Evolutionary conservation across 129 eudicot species (phyloP), one percentile per base, ranked within the genome.

Genomic region (Kitagawia praeruptora): DNA sequence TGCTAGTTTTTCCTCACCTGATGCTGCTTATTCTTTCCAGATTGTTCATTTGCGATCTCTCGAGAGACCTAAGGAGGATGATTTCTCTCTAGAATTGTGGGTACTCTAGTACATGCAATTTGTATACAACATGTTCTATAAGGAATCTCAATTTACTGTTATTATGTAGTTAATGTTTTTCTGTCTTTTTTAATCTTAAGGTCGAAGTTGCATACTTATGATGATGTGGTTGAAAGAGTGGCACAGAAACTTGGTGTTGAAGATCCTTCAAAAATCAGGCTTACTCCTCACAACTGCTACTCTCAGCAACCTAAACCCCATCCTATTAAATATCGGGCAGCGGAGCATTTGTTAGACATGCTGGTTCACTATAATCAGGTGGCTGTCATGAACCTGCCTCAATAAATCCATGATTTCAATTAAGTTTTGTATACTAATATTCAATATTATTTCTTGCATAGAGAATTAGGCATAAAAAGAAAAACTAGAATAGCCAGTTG

Each of bases 11-110:
- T 44, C 38, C 77, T 44, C 74, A 83, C 74, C 38, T 76, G 25
- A 42, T 82, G 54, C 70, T 64, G 78, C 49, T 76, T 56, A 70
- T 12, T 61, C 45, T 39, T 75, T 75, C 38, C 75, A 93, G 98
- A 90, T 89, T 80, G 91, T 92, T 73, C 97, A 84, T 5, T 85
- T 92, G 77, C 93, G 97, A n/a, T 85, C 93, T 23, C 76, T 93
- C 74, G 96, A 90, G 81, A 90, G 85, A 84, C 98, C 98, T 1
- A 93, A 90, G 92, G 98, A 93, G 75, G 92, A 93, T 74, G 98
- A 90, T 61, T 93, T 93, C 83, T 83, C 77, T 63, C 80, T 93
- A 73, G 96, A 93, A 85, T 61, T 93, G 98, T 93, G 82, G 75
- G 51, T 69, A 19, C 56, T 74, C 61, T 71, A 31, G 77, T 77